Evolutionary conservation across 306 rosid species (phyloP).

Genomic region (Quercus variabilis): DNA sequence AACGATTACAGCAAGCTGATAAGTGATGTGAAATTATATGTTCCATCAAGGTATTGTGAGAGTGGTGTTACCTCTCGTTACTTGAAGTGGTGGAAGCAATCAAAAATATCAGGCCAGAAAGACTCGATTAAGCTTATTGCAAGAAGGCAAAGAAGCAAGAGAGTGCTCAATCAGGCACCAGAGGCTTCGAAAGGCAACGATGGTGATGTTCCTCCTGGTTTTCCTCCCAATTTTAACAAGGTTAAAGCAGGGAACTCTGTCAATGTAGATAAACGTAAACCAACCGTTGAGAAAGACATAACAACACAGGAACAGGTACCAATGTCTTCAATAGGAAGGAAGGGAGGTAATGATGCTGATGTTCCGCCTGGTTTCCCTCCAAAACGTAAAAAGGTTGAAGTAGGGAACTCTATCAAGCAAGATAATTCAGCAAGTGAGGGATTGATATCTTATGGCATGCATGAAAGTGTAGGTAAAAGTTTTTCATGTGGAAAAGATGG

Average conservation of each 20-base stretch:
- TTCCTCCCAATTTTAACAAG: conserved; percentile 15
- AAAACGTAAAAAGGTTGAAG: neutral
- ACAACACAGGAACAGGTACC: neutral
- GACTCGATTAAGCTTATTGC: neutral
- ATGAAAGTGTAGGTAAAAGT: neutral
- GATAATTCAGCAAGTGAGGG: neutral
- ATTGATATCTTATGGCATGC: neutral
- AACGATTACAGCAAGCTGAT: conserved; percentile 16
- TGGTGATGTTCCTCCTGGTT: conserved; percentile 24
- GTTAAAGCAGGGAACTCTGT: neutral
- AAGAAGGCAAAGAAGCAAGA: no score
- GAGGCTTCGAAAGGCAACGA: neutral
- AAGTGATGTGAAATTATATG: conserved; percentile 13
- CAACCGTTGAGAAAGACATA: neutral
- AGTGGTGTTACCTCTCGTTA: conserved; percentile 1
- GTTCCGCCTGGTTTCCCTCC: conserved; percentile 11
- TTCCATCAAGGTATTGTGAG: conserved; percentile 33
- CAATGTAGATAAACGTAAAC: neutral
- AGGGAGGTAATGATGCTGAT: conserved; percentile 3
- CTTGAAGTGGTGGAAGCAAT: conserved; percentile 12
- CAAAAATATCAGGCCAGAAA: neutral
- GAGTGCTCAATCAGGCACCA: neutral
- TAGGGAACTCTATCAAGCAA: neutral
- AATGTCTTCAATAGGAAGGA: neutral
- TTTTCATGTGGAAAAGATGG: conserved; percentile 1